Conservation (phyloP, 495 filamentous ascomycete genomes). For the Tetracladium marchalianum region DNA sequence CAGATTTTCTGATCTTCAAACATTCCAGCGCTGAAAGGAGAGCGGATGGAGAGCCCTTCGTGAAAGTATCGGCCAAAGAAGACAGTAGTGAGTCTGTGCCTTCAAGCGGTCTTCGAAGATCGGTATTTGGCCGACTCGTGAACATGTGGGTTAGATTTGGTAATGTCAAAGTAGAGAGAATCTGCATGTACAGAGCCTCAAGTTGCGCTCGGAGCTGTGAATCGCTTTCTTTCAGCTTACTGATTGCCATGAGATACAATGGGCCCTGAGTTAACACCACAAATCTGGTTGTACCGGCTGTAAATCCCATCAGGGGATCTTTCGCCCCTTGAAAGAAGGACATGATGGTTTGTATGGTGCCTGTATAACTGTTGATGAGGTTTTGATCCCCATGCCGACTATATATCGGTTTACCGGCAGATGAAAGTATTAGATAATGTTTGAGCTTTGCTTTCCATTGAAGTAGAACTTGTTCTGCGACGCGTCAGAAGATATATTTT, state of each 20-base stretch:
- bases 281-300: slow-evolving; percentile 73
- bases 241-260: slow-evolving; percentile 89
- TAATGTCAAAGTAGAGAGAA: slow-evolving; percentile 87
- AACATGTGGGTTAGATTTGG: slow-evolving; percentile 86
- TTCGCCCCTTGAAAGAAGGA: slow-evolving; percentile 83
- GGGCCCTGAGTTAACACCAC: slow-evolving; percentile 75
- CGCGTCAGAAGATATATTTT: slow-evolving; percentile 6
- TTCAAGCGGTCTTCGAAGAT: slow-evolving; percentile 84
- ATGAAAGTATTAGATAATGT: slow-evolving; percentile 92
- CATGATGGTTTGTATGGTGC: slow-evolving; percentile 95
- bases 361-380: slow-evolving; percentile 84
- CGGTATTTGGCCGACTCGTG: slow-evolving; percentile 78
- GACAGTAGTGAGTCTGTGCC: slow-evolving; percentile 89
- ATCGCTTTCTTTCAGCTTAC: slow-evolving; percentile 82
- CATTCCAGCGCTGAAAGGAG: slow-evolving; percentile 88
- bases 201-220: slow-evolving; percentile 77
- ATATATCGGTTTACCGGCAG: slow-evolving; percentile 96
- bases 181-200: slow-evolving; percentile 95
- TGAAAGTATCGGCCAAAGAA: slow-evolving; percentile 88
- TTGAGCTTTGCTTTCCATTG: slow-evolving; percentile 85
- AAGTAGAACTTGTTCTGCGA: slow-evolving; percentile 50
- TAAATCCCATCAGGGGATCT: slow-evolving; percentile 70
- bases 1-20: slow-evolving; percentile 73
- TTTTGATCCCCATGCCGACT: slow-evolving; percentile 86
- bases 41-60: slow-evolving; percentile 78